Percentiles rank a stretch among this genome's conserved stretches.
Conservation (phyloP, 2,329 filamentous ascomycete genomes). For the Diaporthe ilicicola region DNA sequence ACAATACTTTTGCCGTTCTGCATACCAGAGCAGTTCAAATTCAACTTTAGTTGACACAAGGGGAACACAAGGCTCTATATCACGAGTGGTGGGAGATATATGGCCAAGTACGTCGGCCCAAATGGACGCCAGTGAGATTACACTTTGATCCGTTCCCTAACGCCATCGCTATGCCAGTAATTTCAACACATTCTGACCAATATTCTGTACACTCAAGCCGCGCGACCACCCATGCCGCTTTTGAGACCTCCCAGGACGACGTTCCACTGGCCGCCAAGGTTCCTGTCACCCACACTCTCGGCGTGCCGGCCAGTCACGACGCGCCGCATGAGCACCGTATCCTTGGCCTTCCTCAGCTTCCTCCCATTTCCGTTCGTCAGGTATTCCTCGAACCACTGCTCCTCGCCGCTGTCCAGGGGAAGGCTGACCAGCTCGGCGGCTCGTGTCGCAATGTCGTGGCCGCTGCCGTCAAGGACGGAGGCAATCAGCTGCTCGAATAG, state of each 20-base stretch:
- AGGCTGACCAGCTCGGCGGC: conserved; percentile 77
- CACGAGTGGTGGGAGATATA: neutral
- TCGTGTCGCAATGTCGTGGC: conserved; percentile 57
- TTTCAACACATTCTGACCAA: neutral
- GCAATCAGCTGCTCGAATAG: conserved; percentile 74
- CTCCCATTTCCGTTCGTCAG: conserved; percentile 72
- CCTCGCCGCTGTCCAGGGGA: conserved; percentile 76
- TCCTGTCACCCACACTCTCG: conserved; percentile 55
- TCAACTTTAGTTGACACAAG: neutral
- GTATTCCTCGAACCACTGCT: conserved; percentile 77
- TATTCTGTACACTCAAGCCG: conserved; percentile 2
- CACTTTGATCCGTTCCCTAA: neutral
- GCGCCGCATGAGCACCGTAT: conserved; percentile 77
- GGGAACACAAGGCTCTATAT: neutral
- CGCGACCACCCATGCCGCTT: conserved; percentile 49
- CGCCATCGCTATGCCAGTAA: conserved; percentile 29
- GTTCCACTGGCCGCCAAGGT: conserved; percentile 56
- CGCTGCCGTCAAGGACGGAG: conserved; percentile 58
- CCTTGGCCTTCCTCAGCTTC: conserved; percentile 70
- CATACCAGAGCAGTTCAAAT: neutral
- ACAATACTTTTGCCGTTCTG: too few species aligned
- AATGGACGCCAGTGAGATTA: neutral
- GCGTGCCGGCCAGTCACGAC: conserved; percentile 71
- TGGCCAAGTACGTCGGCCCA: neutral
- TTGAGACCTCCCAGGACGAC: conserved; percentile 61